phyloP scores from a whole-genome alignment of 305 asterid species.

The Fraxinus platypoda region DNA sequence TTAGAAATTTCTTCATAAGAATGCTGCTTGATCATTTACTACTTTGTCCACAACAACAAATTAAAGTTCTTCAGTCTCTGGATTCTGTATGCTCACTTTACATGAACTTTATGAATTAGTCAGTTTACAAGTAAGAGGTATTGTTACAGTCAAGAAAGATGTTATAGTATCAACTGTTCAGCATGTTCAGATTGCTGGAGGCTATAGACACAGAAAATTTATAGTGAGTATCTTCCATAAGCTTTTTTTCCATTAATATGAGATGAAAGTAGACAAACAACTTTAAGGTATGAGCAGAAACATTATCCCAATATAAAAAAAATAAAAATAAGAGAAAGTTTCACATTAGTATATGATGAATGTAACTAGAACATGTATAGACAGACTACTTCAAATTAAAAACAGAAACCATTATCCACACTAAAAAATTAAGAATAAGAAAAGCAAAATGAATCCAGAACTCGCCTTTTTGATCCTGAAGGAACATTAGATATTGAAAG shows the following conservation, averaged over 20 bases:
- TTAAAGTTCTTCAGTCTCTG: not conserved
- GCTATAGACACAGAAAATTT: not conserved
- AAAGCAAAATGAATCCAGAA: constrained; percentile 7
- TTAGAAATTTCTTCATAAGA: not conserved
- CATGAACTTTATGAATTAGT: not conserved
- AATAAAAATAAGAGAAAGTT: not conserved
- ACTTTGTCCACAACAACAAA: not conserved
- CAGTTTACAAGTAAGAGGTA: not conserved
- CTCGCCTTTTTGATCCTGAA: constrained; percentile 70
- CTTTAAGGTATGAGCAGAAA: not conserved
- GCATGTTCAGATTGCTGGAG: not conserved
- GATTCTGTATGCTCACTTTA: not conserved
- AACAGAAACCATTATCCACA: not conserved
- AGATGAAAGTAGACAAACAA: not conserved
- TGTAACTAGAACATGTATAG: not conserved
- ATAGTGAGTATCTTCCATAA: not conserved
- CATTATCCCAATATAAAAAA: not conserved
- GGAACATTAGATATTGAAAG: constrained; percentile 84
- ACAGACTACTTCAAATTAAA: constrained; percentile 1
- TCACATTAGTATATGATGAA: not conserved
- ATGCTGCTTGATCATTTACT: not conserved
- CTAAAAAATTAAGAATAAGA: constrained; percentile 8
- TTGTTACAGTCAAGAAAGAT: not conserved
- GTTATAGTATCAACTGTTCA: not conserved
- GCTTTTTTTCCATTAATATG: not conserved